A percentile compares a stretch with the other conserved stretches of the same genome.
phyloP scores from a whole-genome alignment of 192 early-diverging fungal species.

The Coemansia sp. region DNA sequence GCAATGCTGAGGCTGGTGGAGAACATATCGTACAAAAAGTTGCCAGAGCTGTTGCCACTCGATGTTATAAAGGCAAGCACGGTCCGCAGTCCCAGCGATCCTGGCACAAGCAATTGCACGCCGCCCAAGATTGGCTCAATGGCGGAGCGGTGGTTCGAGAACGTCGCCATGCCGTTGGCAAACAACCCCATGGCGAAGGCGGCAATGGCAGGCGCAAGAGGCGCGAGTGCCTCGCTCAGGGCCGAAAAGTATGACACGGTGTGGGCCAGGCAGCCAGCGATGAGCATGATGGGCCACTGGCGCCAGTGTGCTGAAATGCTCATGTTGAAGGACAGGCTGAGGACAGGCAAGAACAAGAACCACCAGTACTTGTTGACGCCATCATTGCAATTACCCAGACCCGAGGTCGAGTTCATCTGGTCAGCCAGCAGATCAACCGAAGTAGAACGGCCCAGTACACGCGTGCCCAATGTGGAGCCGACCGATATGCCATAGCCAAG shows the following conservation, averaged over 20 bases:
- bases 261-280: slow-evolving; percentile 69
- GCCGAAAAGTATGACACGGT: slow-evolving; percentile 65
- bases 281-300: slow-evolving; percentile 74
- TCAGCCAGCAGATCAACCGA: slow-evolving; percentile 21
- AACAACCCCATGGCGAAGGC: slow-evolving; percentile 79
- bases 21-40: slow-evolving; percentile 60
- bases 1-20: slow-evolving; percentile 66
- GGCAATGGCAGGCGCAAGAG: slow-evolving; percentile 63
- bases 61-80: slow-evolving; percentile 64
- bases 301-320: slow-evolving; percentile 59
- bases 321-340: slow-evolving; percentile 58
- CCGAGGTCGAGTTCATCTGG: slow-evolving; percentile 21
- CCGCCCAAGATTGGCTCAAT: slow-evolving; percentile 81
- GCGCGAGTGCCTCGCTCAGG: slow-evolving; percentile 53
- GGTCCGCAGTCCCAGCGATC: slow-evolving; percentile 69
- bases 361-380: slow-evolving; percentile 54
- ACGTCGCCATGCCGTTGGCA: slow-evolving; percentile 71
- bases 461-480: slow-evolving; percentile 60
- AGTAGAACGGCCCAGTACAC: slow-evolving; percentile 55
- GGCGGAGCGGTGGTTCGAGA: slow-evolving; percentile 68
- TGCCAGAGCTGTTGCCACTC: slow-evolving; percentile 53
- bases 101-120: slow-evolving; percentile 80
- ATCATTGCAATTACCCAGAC: slow-evolving; percentile 35
- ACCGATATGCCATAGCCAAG: slow-evolving; percentile 74
- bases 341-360: slow-evolving; percentile 60